Conservation (phyloP, 495 filamentous ascomycete genomes). For the Xylaria acuta region DNA sequence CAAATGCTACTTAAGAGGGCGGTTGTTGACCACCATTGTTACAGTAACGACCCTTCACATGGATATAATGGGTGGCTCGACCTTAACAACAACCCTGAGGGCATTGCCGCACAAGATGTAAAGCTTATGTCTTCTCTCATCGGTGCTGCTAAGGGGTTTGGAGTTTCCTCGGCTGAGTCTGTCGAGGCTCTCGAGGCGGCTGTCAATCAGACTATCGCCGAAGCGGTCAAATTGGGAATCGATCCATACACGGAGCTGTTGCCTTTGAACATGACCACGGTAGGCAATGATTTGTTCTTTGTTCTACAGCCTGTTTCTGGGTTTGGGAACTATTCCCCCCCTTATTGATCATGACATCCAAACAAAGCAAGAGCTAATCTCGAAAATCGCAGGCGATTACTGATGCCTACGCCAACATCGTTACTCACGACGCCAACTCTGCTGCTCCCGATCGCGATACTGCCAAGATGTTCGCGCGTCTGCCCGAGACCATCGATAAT, state of each 20-base stretch:
- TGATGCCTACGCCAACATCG: constrained; percentile 50
- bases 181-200: constrained; percentile 36
- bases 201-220: constrained; percentile 6
- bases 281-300: too few species aligned
- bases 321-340: too few species aligned
- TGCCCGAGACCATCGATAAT: constrained; percentile 47
- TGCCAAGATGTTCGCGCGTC: constrained; percentile 47
- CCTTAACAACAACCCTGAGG: constrained; percentile 39
- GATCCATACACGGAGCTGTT: constrained; percentile 18
- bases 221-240: not conserved
- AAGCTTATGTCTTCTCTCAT: constrained; percentile 58
- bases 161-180: constrained; percentile 36
- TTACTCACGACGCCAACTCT: constrained; percentile 60
- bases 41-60: constrained; percentile 35
- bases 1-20: too few species aligned
- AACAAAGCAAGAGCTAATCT: too few species aligned
- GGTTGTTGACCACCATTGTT: too few species aligned
- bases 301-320: too few species aligned
- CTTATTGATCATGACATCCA: too few species aligned
- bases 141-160: constrained; percentile 58
- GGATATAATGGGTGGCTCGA: constrained; percentile 56
- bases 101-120: constrained; percentile 55
- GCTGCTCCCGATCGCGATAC: constrained; percentile 39
- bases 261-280: constrained; percentile 34
- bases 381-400: too few species aligned